These are phyloP conservation scores for Peronospora tabacina DNA, from an alignment of 352 stramenopile genomes.

Conservation along the genomic window DNA sequence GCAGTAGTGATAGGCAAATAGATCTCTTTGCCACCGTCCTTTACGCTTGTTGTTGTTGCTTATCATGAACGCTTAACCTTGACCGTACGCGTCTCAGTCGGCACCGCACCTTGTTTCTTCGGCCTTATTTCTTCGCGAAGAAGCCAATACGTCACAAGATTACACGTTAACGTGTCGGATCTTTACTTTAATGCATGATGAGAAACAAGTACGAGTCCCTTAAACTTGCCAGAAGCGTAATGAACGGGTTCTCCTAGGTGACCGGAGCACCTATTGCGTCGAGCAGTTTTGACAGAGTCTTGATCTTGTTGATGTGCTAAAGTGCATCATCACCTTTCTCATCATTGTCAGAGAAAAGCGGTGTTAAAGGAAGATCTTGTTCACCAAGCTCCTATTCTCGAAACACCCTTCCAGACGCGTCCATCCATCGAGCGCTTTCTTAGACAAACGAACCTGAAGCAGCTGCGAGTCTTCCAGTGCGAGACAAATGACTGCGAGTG, in stretches of 20 bases:
- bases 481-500: neutral
- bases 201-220: too few species aligned
- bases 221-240: too few species aligned
- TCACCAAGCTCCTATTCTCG: neutral
- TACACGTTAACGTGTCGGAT: too few species aligned
- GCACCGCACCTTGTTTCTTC: too few species aligned
- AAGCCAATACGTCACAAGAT: too few species aligned
- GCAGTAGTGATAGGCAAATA: neutral
- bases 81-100: too few species aligned
- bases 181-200: too few species aligned
- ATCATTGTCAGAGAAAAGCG: neutral
- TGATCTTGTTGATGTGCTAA: too few species aligned
- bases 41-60: neutral
- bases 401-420: neutral
- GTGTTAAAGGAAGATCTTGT: neutral
- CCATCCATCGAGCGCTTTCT: neutral
- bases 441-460: neutral
- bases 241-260: too few species aligned
- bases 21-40: neutral
- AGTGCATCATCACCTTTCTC: neutral
- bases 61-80: neutral
- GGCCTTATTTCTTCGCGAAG: too few species aligned
- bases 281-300: too few species aligned
- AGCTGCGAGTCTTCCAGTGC: neutral
- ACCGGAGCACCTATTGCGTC: too few species aligned